Evolutionary conservation across 108 stramenopile species (phyloP), one percentile per base, ranked within the genome.

Genomic region (Schizochytrium sp.): DNA sequence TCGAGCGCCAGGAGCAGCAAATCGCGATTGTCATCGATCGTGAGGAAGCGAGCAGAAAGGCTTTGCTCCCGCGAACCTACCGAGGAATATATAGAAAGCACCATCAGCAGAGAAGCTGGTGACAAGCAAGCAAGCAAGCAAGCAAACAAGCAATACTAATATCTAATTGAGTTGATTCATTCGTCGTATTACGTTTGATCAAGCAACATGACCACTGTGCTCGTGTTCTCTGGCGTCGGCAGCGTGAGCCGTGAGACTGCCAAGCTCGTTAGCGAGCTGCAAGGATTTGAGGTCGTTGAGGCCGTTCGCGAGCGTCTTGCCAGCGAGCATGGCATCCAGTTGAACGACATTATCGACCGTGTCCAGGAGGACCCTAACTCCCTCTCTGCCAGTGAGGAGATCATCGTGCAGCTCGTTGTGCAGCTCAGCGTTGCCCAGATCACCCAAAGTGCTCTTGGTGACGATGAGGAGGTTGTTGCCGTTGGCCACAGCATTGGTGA

Each of bases 401-500:
- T 55, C 76, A n/a, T 83, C 50, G 76, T 40, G 50, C 76, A 83
- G 53, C 53, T 83, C 28, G 53, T 83, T 38, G 76, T 83, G 47
- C 76, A 83, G 76, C 76, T 83, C 28, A 53, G 50, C 53, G 76
- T 13, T 0, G 76, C 76, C 8, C 76, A 55, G 15, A 55, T 83
- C 40, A 28, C 53, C 17, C 50, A 40, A n/a, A 55, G 50, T 53
- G 76, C 76, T 53, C 50, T 83, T 28, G 61, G 61, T 45, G 17
- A 12, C 42, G 61, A 46, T 17, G 19, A 38, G 17, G 42, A 12
- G 4, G 49, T 61, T 28, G 61, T 61, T 41, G 88, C 45, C 61
- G 61, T 88, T 17, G 88, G 88, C 45, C 88, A 88, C 61, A 64
- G 61, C 41, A 42, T 88, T 8, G 88, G 88, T 3, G 88, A 88